phyloP scores from a whole-genome alignment of 1,139 yeast genomes.

The Magnusiomyces paraingens region DNA sequence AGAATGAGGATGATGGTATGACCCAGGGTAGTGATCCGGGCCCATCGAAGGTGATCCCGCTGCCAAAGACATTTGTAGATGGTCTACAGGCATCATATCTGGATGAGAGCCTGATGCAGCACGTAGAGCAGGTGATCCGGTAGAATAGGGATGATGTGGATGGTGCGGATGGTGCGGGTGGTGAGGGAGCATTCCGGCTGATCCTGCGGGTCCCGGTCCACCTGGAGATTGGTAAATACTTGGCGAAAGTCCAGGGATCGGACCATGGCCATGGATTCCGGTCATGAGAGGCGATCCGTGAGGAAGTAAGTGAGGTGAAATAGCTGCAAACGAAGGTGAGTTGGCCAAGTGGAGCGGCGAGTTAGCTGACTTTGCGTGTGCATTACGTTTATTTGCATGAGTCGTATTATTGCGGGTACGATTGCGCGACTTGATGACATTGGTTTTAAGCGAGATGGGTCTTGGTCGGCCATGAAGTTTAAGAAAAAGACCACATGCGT shows the following conservation, averaged over 20 bases:
- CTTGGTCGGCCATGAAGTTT: conserved; percentile 88
- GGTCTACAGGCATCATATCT: conserved; percentile 2
- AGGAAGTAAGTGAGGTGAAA: conserved; percentile 22
- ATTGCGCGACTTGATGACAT: conserved; percentile 83
- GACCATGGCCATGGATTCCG: conserved; percentile 17
- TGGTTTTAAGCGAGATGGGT: conserved; percentile 84
- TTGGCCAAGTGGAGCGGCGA: conserved; percentile 21
- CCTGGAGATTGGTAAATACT: neutral
- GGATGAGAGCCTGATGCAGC: neutral
- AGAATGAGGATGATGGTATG: no score
- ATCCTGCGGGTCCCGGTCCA: conserved; percentile 1
- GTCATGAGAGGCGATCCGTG: conserved; percentile 19
- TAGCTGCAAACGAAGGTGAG: conserved; percentile 21
- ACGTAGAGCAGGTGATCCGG: neutral
- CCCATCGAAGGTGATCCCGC: neutral
- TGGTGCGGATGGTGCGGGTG: neutral
- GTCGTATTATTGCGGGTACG: conserved; percentile 38
- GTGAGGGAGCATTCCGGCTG: neutral
- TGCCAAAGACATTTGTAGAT: conserved; percentile 6
- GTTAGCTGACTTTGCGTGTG: conserved; percentile 12
- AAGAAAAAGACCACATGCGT: conserved; percentile 87
- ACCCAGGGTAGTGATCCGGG: conserved; percentile 2
- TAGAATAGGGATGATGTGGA: neutral
- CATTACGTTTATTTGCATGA: conserved; percentile 6
- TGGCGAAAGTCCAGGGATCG: conserved; percentile 13